Evolutionary conservation across 1,284 basidiomycete genomes (phyloP).

Genomic region (Papiliotrema terrestris): DNA sequence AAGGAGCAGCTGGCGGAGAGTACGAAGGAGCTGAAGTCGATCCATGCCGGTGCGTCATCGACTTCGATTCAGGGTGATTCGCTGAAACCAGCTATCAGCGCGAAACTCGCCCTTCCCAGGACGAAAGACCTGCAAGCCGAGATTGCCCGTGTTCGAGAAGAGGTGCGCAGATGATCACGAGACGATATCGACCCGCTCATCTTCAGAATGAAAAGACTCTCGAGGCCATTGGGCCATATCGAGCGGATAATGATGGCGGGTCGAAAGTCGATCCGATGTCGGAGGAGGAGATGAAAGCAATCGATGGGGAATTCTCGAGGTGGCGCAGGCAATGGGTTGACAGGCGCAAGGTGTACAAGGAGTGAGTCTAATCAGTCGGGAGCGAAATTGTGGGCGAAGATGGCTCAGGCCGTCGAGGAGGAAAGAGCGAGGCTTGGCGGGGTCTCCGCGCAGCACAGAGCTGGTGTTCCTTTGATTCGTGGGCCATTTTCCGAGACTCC

Average conservation of each 20-base stretch:
- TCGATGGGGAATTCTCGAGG: conserved; percentile 40
- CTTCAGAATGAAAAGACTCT: conserved; percentile 30
- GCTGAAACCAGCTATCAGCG: conserved; percentile 58
- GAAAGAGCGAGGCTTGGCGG: too few species aligned
- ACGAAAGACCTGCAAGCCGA: conserved; percentile 58
- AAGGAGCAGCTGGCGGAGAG: conserved; percentile 61
- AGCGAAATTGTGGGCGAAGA: background rate
- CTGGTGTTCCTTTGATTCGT: too few species aligned
- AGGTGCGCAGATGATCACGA: conserved; percentile 27
- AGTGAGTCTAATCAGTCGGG: conserved; percentile 23
- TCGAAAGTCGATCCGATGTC: conserved; percentile 24
- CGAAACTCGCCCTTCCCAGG: conserved; percentile 62
- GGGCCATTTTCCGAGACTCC: background rate
- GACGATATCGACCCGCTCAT: background rate
- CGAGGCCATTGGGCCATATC: conserved; percentile 27
- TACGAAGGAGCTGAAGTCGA: conserved; percentile 58
- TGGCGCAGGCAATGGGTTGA: conserved; percentile 47
- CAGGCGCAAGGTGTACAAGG: conserved; percentile 44
- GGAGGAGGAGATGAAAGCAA: conserved; percentile 34
- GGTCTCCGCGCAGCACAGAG: too few species aligned
- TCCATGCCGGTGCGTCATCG: conserved; percentile 56
- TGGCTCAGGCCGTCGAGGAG: too few species aligned
- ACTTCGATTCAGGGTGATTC: background rate
- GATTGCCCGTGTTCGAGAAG: conserved; percentile 32
- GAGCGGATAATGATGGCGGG: conserved; percentile 12